Evolutionary conservation across 257 asterid genomes (phyloP), one percentile per base, ranked within the genome.

Genomic region (Vinca minor): DNA sequence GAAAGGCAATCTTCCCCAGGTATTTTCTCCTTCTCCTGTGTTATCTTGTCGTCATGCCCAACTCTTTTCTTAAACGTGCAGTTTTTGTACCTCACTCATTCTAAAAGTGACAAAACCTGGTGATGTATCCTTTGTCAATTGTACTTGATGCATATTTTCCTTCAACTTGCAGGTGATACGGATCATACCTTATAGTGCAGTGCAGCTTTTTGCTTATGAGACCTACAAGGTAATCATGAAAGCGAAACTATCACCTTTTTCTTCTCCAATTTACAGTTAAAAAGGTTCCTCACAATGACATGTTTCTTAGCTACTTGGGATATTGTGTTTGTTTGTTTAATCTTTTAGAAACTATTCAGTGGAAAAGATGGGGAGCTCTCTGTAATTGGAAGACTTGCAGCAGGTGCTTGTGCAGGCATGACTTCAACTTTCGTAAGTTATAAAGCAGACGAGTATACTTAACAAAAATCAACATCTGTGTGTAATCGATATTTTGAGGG

Each of bases 371-470:
- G 89, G 52, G 80, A 85, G 65, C 95, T 90, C 63, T 81, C 96
- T 48, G 90, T 89, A 63, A 63, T 89, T 65, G 95, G 97, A 84
- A 87, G 98, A 80, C 71, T 93, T 71, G 95, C 96, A 50, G 98
- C 97, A 73, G 97, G 97, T 74, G 99, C 97, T 81, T 93, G 98
- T 83, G 97, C 98, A 79, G 98, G 98, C 87, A 87, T 89, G 98
- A 93, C 97, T 63, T 93, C 98, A 56, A 93, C 98, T 76, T 93
- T 93, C 29, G 98, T 93, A 87, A 93, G 98, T 92, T 74, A 65
- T 39, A 70, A 35, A 74, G 39, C 36, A 72, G 49, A 58, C 68
- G 49, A 64, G 52, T 29, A 55, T 12, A 21, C 10, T 62, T 15
- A 34, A 31, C 46, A 64, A 49, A 48, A 52, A 59, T 20, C 64